These are phyloP conservation scores for Cystobasidium onofrii DNA, from an alignment of 768 basidiomycete species.

Conservation along the genomic window DNA sequence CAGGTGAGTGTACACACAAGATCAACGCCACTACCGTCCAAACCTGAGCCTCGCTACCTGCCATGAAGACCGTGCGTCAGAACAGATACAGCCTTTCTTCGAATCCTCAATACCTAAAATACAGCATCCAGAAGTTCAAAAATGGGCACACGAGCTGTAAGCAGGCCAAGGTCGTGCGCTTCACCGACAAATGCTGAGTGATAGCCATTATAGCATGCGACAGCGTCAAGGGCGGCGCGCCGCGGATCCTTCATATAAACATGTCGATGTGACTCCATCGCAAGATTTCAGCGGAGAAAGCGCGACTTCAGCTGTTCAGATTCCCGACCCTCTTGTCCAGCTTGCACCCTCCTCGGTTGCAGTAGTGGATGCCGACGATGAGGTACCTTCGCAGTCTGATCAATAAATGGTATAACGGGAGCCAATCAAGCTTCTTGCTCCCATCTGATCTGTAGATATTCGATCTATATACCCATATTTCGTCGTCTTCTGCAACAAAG, in stretches of 20 bases:
- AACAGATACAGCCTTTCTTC: constrained; percentile 14
- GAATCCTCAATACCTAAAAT: constrained; percentile 26
- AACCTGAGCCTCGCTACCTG: neutral
- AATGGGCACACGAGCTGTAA: constrained; percentile 18
- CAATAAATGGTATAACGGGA: neutral
- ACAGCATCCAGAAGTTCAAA: constrained; percentile 7
- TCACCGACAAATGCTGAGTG: neutral
- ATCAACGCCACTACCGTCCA: neutral
- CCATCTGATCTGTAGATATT: constrained; percentile 9
- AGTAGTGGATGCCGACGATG: constrained; percentile 17
- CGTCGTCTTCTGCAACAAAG: neutral
- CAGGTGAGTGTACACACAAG: neutral
- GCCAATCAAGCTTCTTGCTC: neutral
- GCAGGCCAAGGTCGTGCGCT: neutral
- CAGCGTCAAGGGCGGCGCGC: neutral
- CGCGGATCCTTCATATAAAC: neutral
- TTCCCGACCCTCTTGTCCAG: neutral
- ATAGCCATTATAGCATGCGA: neutral
- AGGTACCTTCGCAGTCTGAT: constrained; percentile 3
- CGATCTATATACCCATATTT: constrained; percentile 19
- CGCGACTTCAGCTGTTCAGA: neutral
- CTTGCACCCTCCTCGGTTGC: neutral
- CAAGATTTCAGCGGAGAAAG: neutral
- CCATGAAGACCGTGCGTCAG: neutral
- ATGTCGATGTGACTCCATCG: neutral